Conservation (phyloP, 176 grass and related monocot species). For the Carex kokanica region DNA sequence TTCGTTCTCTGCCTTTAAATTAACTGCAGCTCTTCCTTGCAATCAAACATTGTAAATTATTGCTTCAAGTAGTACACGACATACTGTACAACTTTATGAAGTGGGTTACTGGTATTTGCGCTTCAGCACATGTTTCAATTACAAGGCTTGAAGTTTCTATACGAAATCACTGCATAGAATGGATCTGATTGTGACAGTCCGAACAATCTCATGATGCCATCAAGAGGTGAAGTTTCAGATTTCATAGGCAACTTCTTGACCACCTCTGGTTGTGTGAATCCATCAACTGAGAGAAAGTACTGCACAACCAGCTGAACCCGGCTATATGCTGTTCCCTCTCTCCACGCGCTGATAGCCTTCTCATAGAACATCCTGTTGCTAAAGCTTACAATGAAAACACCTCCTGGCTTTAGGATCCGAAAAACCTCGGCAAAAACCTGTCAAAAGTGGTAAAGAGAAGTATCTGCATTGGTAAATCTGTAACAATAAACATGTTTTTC, state of each 20-base stretch:
- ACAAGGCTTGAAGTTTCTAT: constrained; percentile 64
- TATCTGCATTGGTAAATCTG: not conserved
- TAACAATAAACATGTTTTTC: not conserved
- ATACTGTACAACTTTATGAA: not conserved
- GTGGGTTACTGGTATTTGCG: not conserved
- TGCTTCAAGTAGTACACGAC: not conserved
- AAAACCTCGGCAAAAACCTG: constrained; percentile 88
- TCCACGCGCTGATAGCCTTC: constrained; percentile 79
- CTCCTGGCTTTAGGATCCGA: constrained; percentile 77
- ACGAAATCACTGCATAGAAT: constrained; percentile 80
- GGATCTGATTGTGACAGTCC: constrained; percentile 57
- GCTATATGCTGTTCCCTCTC: constrained; percentile 80
- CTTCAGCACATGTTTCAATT: not conserved
- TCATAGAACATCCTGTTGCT: constrained; percentile 93
- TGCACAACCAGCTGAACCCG: constrained; percentile 74
- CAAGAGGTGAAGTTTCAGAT: constrained; percentile 38
- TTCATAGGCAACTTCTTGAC: constrained; percentile 53
- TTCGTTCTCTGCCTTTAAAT: not conserved
- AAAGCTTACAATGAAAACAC: constrained; percentile 84
- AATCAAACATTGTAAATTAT: not conserved
- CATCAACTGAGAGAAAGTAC: constrained; percentile 78
- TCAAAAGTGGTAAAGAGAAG: not conserved
- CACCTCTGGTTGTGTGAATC: constrained; percentile 80
- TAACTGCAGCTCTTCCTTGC: not conserved
- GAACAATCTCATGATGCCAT: constrained; percentile 56